Evolutionary conservation across 306 rosid species (phyloP).

Genomic region (Castanospermum australe): DNA sequence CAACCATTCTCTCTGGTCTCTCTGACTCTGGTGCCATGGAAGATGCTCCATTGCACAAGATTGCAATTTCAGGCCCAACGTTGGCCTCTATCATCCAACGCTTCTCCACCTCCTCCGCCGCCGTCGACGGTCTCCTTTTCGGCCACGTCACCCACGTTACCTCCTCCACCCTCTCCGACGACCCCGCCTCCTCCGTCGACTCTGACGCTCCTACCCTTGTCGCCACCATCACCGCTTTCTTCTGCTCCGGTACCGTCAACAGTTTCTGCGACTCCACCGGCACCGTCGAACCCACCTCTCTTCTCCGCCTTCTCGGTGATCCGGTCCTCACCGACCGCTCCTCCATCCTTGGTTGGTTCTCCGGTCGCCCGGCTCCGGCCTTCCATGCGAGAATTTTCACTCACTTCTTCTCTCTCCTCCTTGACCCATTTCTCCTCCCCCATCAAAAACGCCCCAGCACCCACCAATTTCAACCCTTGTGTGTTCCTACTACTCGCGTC

Average conservation of each 20-base stretch:
- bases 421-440: constrained; percentile 31
- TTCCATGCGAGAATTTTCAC: constrained; percentile 56
- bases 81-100: constrained; percentile 63
- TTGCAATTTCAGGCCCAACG: constrained; percentile 65
- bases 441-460: constrained; percentile 24
- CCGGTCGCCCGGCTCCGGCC: constrained; percentile 66
- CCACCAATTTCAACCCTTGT: constrained; percentile 36
- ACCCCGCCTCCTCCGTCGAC: constrained; percentile 7
- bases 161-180: constrained; percentile 41
- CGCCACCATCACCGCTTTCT: constrained; percentile 60
- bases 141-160: constrained; percentile 41
- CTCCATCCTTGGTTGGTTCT: constrained; percentile 64
- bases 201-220: constrained; percentile 33
- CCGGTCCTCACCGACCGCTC: background rate
- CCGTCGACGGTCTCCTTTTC: constrained; percentile 64
- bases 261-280: constrained; percentile 50
- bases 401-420: constrained; percentile 43
- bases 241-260: constrained; percentile 48
- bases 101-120: constrained; percentile 42
- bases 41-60: constrained; percentile 42
- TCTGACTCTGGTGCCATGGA: too few relatives aligned
- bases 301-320: constrained; percentile 35
- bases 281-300: constrained; percentile 31
- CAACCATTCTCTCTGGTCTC: too few relatives aligned
- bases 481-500: constrained; percentile 59